Conservation (phyloP, 2,329 filamentous ascomycete species). For the Botrytis fabae region DNA sequence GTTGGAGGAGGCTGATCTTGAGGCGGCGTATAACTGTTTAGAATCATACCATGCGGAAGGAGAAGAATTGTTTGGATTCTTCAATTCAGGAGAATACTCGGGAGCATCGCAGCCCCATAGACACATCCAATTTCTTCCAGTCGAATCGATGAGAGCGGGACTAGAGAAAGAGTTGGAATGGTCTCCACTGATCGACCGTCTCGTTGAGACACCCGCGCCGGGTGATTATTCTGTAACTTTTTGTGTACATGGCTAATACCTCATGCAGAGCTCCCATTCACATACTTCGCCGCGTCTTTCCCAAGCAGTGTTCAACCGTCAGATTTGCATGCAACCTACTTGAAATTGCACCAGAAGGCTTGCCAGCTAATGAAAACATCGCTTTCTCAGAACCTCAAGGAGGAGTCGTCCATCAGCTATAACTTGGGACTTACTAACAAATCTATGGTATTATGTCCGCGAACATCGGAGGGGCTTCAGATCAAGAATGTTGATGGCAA, state of each 20-base stretch:
- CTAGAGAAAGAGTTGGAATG: conserved; percentile 44
- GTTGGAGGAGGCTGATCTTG: conserved; percentile 61
- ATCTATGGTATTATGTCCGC: conserved; percentile 56
- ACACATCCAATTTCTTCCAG: conserved; percentile 70
- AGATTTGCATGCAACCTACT: conserved; percentile 35
- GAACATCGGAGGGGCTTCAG: conserved; percentile 52
- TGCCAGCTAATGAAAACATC: conserved; percentile 9
- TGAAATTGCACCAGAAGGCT: conserved; percentile 33
- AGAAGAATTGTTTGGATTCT: conserved; percentile 41
- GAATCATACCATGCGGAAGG: conserved; percentile 50
- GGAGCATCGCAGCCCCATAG: conserved; percentile 72
- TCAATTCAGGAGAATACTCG: conserved; percentile 65
- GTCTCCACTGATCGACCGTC: conserved; percentile 50
- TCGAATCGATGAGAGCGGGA: conserved; percentile 61
- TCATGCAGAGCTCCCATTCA: conserved; percentile 35
- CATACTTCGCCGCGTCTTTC: conserved; percentile 36
- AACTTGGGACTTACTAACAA: conserved; percentile 60
- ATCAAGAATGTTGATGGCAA: conserved; percentile 27
- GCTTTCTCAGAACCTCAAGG: not conserved
- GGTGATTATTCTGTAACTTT: conserved; percentile 21
- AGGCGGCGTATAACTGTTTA: conserved; percentile 61
- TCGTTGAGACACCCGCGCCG: conserved; percentile 34
- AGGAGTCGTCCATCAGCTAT: conserved; percentile 56
- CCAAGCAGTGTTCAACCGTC: conserved; percentile 26
- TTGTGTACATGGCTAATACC: not conserved